Evolutionary conservation across 257 asterid genomes (phyloP), one percentile per base, ranked within the genome.

Genomic region (Thymus mandschuricus): DNA sequence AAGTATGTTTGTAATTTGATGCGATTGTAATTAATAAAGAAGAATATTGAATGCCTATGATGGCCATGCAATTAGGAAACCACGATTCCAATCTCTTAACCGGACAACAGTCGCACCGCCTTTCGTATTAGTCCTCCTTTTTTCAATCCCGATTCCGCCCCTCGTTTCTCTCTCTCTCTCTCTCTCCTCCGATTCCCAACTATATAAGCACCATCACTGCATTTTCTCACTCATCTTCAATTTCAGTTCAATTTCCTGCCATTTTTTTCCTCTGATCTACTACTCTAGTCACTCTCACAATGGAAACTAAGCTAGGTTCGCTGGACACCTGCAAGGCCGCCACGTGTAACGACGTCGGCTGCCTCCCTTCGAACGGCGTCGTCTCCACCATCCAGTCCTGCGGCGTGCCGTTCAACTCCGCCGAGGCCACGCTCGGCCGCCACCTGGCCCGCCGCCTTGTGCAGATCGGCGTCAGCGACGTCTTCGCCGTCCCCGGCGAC

Each of bases 371-470:
- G 0, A 80, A 70, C 72, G 81, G 82, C n/a, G 46, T 34, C 70
- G 79, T 76, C n/a, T 34, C 79, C 54, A 41, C 86, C 21, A 12
- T 84, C 54, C 91, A 88, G 10, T 59, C 64, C 27, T 57, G 84
- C 49, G 12, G 79, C 57, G 44, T 45, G 6, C 78, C 83, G 0
- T 77, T 76, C 75, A 55, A 69, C 77, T 82, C 91, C 28, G 58
- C 80, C 40, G 88, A 87, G 49, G 77, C 94, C 40, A 91, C 96
- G 8, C 87, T 91, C 50, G 96, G 97, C 70, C 90, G 95, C 76
- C 95, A 91, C 76, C 60, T 91, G 15, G 96, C 97, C 1, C 93
- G 96, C 81, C 92, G 97, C n/a, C 87, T 91, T 2, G 95, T 91
- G 11, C 88, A 89, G 78, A 66, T 87, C 77, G 95, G 95, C 58